Base-by-base conservation (phyloP, 75 land plant genomes). In the Gnetum montanum region DNA sequence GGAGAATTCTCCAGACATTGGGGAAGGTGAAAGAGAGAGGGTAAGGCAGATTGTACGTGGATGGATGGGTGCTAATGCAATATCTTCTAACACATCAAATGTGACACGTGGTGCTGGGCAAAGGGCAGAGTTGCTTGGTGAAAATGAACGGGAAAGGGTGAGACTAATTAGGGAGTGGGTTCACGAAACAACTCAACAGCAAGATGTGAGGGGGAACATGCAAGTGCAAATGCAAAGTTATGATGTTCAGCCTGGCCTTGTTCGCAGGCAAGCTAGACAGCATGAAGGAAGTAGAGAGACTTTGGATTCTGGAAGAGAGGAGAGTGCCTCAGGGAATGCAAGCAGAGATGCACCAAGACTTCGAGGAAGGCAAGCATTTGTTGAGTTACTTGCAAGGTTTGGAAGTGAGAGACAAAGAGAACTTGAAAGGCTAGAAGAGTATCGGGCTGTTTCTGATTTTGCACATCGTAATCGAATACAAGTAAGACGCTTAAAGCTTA, bases 131-230 rank as follows among this genome's bases (percentile, higher is more conserved):
- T 84, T 73, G 86, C 72, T 92, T 30, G 94, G 84, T 30, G 85
- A 87, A 53, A 79, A 72, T 19, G 97, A 88, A 60, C 71, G 95
- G 31, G 90, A 88, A 46, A 82, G 98, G 57, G 98, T 93, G 64
- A 75, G 97, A 50, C 60, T 84, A 41, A 86, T 72, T 1, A 78
- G 97, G 62, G 94, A 85, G 71, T 92, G 89, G 97, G 79, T 91
- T 36, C 88, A 70, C 37, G 72, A 74, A 65, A 62, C 90, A 34
- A 85, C 85, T 48, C 84, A 89, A 58, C 89, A 78, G 50, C 78
- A 79, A 61, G 76, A 71, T 35, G 33, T 60, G 23, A 70, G 77
- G 43, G 67, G 61, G 19, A 33, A 46, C 27, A 19, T 49, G 35
- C 48, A 52, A 10, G 59, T 34, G 37, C 51, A 48, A 47, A 31